phyloP scores from a whole-genome alignment of 2,329 filamentous ascomycete genomes.

The Fusarium bactridioides region DNA sequence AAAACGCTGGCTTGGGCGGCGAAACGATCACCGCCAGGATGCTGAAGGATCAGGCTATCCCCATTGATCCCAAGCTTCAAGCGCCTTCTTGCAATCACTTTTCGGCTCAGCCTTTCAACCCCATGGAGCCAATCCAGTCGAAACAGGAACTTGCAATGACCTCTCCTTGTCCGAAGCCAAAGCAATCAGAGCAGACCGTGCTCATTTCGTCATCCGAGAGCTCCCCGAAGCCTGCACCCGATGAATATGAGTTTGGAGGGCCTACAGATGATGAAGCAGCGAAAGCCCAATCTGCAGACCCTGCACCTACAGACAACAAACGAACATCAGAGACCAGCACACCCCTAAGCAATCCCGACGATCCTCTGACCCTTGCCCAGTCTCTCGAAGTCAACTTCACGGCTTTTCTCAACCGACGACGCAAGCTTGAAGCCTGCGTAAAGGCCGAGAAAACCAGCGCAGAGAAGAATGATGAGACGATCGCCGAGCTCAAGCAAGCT shows the following conservation, averaged over 20 bases:
- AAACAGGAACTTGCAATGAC: not conserved
- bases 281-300: too few species aligned
- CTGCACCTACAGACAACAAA: rapidly evolving
- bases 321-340: too few species aligned
- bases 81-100: rapidly evolving
- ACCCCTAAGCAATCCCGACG: not conserved
- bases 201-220: not conserved
- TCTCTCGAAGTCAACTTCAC: not conserved
- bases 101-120: too few species aligned
- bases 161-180: not conserved
- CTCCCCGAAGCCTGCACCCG: rapidly evolving
- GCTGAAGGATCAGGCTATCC: not conserved
- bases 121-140: rapidly evolving
- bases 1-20: rapidly evolving
- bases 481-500: not conserved
- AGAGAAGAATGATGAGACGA: not conserved
- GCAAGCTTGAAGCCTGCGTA: not conserved
- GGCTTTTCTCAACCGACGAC: not conserved
- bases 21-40: rapidly evolving
- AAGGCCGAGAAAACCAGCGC: not conserved
- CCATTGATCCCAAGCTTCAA: not conserved
- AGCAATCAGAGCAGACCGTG: not conserved
- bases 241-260: not conserved
- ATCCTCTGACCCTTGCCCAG: not conserved
- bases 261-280: not conserved